Evolutionary conservation across 1,284 basidiomycete genomes (phyloP).

Genomic region (Puccinia coronata): DNA sequence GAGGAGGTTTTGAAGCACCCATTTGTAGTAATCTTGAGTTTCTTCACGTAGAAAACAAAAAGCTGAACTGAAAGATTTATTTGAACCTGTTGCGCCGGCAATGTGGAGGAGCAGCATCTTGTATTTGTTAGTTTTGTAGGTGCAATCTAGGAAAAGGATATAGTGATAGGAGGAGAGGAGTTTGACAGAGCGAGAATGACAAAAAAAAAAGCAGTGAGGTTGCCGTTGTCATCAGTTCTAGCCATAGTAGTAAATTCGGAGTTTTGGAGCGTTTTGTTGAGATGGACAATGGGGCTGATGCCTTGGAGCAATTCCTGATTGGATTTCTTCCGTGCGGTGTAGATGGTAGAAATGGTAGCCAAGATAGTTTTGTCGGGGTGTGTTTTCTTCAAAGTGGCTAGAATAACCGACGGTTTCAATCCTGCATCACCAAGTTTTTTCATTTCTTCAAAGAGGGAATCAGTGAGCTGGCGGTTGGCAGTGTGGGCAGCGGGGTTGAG

Average conservation of each 20-base stretch:
- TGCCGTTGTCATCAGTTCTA: not conserved
- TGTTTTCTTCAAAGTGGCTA: not conserved
- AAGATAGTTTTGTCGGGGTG: not conserved
- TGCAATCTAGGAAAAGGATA: no score
- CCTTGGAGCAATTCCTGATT: not conserved
- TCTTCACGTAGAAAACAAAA: no score
- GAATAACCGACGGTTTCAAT: not conserved
- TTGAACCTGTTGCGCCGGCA: no score
- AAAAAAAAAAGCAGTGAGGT: not conserved
- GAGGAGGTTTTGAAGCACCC: no score
- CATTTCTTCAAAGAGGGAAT: not conserved
- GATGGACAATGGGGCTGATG: not conserved
- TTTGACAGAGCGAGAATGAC: no score
- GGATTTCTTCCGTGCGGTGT: not conserved
- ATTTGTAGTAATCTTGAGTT: no score
- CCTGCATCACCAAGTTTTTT: not conserved
- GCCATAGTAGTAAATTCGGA: no score
- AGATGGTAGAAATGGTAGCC: not conserved
- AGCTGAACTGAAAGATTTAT: no score
- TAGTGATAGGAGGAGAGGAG: no score
- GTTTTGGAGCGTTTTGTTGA: no score
- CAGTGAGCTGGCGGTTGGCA: not conserved
- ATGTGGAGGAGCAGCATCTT: no score
- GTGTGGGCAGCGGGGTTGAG: not conserved
- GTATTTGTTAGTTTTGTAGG: no score